Conservation (phyloP, 2,329 filamentous ascomycete genomes). For the Davidsoniella eucalypti region DNA sequence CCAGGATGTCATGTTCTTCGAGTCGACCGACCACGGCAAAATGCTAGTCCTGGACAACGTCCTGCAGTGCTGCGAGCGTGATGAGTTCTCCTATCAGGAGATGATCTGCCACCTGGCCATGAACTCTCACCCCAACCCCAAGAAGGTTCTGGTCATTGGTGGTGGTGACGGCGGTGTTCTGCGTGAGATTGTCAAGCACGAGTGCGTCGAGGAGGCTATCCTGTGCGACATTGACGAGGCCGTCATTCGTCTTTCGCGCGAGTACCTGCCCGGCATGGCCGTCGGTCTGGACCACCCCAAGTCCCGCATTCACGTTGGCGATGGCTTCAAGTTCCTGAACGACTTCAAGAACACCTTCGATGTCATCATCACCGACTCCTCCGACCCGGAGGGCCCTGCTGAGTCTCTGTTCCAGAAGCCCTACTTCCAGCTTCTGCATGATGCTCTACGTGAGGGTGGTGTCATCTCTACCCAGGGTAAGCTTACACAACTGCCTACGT, state of each 20-base stretch:
- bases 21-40: conserved; percentile 91
- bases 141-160: conserved; percentile 96
- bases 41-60: conserved; percentile 97
- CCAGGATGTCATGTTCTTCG: conserved; percentile 97
- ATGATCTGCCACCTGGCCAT: conserved; percentile 99
- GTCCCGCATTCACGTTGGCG: conserved; percentile 79
- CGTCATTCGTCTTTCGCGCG: conserved; percentile 94
- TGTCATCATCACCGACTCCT: conserved; percentile 98
- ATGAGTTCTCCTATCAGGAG: conserved; percentile 99
- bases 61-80: conserved; percentile 95
- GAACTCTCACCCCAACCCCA: conserved; percentile 95
- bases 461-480: conserved; percentile 98
- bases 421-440: conserved; percentile 88
- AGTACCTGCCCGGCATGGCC: conserved; percentile 90
- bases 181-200: conserved; percentile 98
- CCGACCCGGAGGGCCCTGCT: conserved; percentile 89
- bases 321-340: conserved; percentile 96
- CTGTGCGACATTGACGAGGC: conserved; percentile 99
- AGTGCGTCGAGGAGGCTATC: conserved; percentile 84
- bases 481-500: conserved; percentile 43
- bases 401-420: conserved; percentile 96
- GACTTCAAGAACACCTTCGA: conserved; percentile 97
- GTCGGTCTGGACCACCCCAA: conserved; percentile 89
- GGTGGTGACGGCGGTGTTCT: conserved; percentile 95
- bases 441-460: conserved; percentile 82